These are phyloP conservation scores for Bonia amplexicaulis DNA, from an alignment of 176 grass and related monocot genomes.

Conservation along the genomic window DNA sequence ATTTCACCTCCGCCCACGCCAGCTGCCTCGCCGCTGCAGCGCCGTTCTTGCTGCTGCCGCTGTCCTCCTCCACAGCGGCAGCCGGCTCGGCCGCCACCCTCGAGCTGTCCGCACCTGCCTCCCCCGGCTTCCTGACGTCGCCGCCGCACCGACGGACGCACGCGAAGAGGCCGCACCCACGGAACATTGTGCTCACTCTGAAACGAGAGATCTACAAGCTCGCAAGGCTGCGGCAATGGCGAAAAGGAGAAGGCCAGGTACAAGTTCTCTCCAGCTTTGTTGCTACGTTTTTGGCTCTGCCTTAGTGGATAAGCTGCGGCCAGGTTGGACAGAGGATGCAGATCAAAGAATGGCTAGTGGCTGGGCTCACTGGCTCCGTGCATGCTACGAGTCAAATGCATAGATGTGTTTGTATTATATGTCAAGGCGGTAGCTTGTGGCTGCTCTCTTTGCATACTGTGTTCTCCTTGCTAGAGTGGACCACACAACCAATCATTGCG, in stretches of 20 bases:
- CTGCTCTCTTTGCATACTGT: neutral
- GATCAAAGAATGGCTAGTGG: conserved; percentile 11
- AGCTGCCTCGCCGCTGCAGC: conserved; percentile 27
- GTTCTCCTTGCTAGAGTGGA: neutral
- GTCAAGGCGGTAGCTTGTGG: neutral
- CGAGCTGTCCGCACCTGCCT: conserved; percentile 35
- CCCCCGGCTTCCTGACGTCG: conserved; percentile 36
- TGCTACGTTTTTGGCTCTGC: conserved; percentile 29
- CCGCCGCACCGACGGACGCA: conserved; percentile 25
- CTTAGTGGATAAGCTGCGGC: conserved; percentile 37
- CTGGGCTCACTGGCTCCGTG: conserved; percentile 31
- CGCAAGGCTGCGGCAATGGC: neutral
- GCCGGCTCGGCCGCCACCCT: conserved; percentile 57
- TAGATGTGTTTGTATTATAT: conserved; percentile 22
- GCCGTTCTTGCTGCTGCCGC: neutral
- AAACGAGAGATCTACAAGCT: neutral
- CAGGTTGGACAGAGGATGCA: conserved; percentile 32
- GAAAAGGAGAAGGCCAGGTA: neutral
- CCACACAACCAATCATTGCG: conserved; percentile 34
- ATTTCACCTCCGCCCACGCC: conserved; percentile 65
- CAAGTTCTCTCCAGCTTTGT: neutral
- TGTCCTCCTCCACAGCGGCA: neutral
- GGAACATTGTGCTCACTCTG: conserved; percentile 33
- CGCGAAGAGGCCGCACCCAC: conserved; percentile 45
- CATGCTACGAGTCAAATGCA: conserved; percentile 44